A percentile compares a stretch with the other conserved stretches of the same genome.
These are phyloP conservation scores for Phaeosphaeria sp. DNA, from an alignment of 2,329 filamentous ascomycete species.

Conservation along the genomic window DNA sequence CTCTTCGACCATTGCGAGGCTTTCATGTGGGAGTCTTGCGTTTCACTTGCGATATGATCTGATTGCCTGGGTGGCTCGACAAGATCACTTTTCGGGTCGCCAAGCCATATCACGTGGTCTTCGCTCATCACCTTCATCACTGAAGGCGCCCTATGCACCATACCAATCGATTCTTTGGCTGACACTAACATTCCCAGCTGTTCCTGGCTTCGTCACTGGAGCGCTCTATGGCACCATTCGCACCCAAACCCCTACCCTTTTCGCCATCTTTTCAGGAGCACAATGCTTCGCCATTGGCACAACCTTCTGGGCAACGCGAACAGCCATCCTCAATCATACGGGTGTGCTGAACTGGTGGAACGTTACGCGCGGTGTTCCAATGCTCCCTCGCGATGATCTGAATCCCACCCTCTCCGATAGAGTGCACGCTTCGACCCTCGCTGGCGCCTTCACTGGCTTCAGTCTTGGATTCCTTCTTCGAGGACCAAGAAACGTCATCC, in stretches of 20 bases:
- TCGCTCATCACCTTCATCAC: neutral
- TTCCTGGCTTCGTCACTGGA: slow-evolving; percentile 67
- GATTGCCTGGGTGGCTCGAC: neutral
- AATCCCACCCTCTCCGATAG: slow-evolving; percentile 65
- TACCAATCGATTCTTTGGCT: neutral
- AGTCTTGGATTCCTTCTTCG: slow-evolving; percentile 63
- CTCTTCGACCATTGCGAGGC: neutral
- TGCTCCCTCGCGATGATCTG: slow-evolving; percentile 41
- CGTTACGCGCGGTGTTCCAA: slow-evolving; percentile 31
- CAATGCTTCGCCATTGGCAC: slow-evolving; percentile 83
- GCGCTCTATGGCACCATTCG: slow-evolving; percentile 60
- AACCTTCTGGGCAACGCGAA: slow-evolving; percentile 72
- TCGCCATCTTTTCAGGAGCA: slow-evolving; percentile 73
- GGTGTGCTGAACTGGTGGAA: slow-evolving; percentile 42
- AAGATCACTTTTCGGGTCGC: neutral
- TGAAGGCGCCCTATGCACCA: no score
- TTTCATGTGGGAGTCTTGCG: no score
- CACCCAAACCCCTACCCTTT: slow-evolving; percentile 70
- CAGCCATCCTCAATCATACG: slow-evolving; percentile 45
- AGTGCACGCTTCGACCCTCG: slow-evolving; percentile 70
- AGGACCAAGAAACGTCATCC: slow-evolving; percentile 50
- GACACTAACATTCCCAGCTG: slow-evolving; percentile 51
- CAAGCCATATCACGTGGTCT: slow-evolving; percentile 19
- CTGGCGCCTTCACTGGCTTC: slow-evolving; percentile 70
- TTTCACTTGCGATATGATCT: neutral